Evolutionary conservation across 23 red algal genomes (phyloP).

Genomic region (Gracilaria domingensis): DNA sequence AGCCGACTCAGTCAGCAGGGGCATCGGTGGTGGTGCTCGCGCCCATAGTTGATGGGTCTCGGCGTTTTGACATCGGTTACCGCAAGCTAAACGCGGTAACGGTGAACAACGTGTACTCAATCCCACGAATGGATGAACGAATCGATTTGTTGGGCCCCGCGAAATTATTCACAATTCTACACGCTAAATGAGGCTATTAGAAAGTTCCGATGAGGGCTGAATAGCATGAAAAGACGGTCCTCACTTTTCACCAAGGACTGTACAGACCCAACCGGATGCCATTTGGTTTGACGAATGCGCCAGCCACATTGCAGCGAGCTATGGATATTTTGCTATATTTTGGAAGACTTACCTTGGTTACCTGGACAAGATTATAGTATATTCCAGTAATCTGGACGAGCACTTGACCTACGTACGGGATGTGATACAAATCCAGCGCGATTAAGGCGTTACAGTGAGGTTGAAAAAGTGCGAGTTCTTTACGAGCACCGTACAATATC

Average conservation of each 20-base stretch:
- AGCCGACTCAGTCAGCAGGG: neutral
- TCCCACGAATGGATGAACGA: neutral
- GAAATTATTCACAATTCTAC: no score
- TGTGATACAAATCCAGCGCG: neutral
- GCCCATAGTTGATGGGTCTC: neutral
- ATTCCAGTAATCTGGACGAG: neutral
- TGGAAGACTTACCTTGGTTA: neutral
- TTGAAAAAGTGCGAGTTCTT: neutral
- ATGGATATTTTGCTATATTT: neutral
- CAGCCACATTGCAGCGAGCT: neutral
- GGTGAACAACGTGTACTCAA: neutral
- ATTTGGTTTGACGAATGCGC: neutral
- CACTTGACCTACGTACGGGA: neutral
- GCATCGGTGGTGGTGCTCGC: constrained; percentile 15
- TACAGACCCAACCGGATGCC: neutral
- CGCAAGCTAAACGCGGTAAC: constrained; percentile 15
- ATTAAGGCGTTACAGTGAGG: neutral
- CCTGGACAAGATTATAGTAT: neutral
- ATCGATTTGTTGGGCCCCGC: no score
- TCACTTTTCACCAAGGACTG: neutral
- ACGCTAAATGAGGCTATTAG: no score
- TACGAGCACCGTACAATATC: neutral
- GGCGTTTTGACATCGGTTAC: constrained; percentile 4
- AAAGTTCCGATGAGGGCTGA: no score
- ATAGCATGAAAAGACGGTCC: neutral